These are phyloP conservation scores for Fusarium hostae DNA, from an alignment of 2,329 filamentous ascomycete genomes.

Conservation along the genomic window DNA sequence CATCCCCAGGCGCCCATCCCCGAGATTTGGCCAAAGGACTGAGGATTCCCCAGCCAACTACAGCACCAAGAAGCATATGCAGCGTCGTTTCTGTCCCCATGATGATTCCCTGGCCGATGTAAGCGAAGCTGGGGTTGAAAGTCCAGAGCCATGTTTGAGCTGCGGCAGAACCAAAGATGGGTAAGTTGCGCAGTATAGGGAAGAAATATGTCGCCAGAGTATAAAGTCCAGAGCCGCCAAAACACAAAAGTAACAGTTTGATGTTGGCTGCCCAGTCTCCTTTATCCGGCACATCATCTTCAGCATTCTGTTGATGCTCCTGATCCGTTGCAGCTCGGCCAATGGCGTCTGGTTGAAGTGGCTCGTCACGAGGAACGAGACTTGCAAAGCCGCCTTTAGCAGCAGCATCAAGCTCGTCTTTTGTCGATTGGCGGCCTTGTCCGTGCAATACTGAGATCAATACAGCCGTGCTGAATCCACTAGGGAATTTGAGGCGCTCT, in stretches of 20 bases:
- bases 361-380: constrained; percentile 51
- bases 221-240: constrained; percentile 69
- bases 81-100: constrained; percentile 97
- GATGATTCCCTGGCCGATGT: constrained; percentile 96
- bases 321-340: constrained; percentile 41
- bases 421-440: constrained; percentile 49
- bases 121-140: constrained; percentile 95
- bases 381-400: constrained; percentile 57
- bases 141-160: constrained; percentile 92
- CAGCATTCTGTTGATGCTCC: constrained; percentile 50
- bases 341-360: constrained; percentile 35
- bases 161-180: constrained; percentile 80
- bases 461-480: constrained; percentile 92
- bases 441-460: constrained; percentile 93
- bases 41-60: constrained; percentile 89
- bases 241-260: constrained; percentile 66
- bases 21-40: constrained; percentile 87
- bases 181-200: constrained; percentile 84
- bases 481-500: constrained; percentile 93
- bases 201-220: constrained; percentile 92
- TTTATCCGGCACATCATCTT: constrained; percentile 21
- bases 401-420: constrained; percentile 50
- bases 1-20: constrained; percentile 89
- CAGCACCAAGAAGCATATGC: constrained; percentile 92
- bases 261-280: constrained; percentile 60